A percentile compares a stretch with the other conserved stretches of the same genome.
Evolutionary conservation across 371 early-diverging fungal genomes (phyloP).

Genomic region (Chytridiales sp.): DNA sequence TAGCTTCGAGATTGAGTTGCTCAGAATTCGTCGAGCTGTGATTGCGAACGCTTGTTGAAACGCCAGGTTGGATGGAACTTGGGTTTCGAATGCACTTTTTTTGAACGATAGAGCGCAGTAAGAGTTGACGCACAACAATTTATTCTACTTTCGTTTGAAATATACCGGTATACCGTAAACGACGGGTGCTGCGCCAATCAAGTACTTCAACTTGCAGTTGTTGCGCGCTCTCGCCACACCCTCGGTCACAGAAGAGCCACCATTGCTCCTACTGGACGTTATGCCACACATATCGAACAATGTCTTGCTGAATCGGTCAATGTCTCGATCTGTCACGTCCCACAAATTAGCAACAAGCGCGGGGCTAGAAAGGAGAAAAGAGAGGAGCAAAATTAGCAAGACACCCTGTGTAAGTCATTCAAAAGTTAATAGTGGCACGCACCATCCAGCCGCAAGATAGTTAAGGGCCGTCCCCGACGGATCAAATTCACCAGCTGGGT

Average conservation of each 20-base stretch:
- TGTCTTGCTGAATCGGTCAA: constrained; percentile 81
- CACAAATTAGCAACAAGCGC: constrained; percentile 94
- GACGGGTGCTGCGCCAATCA: constrained; percentile 95
- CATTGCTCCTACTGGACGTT: neutral
- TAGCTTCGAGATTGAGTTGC: neutral
- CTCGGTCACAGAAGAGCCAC: constrained; percentile 33
- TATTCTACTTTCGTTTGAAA: neutral
- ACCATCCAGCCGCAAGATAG: constrained; percentile 79
- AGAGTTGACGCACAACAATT: neutral
- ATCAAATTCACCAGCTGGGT: constrained; percentile 80
- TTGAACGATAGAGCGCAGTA: neutral
- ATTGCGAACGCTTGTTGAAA: neutral
- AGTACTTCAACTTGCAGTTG: constrained; percentile 74
- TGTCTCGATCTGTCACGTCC: constrained; percentile 99
- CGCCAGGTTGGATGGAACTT: neutral
- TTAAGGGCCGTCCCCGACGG: constrained; percentile 76
- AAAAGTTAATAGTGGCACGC: constrained; percentile 10
- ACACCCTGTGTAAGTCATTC: neutral
- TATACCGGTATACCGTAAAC: constrained; percentile 90
- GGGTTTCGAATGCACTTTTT: neutral
- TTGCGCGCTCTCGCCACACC: constrained; percentile 74
- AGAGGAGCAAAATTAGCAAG: neutral
- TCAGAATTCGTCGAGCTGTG: neutral
- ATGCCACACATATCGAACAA: constrained; percentile 45
- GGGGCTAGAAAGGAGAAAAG: constrained; percentile 52